Evolutionary conservation across 768 basidiomycete genomes (phyloP).

Genomic region (Strobilomyces confusus): DNA sequence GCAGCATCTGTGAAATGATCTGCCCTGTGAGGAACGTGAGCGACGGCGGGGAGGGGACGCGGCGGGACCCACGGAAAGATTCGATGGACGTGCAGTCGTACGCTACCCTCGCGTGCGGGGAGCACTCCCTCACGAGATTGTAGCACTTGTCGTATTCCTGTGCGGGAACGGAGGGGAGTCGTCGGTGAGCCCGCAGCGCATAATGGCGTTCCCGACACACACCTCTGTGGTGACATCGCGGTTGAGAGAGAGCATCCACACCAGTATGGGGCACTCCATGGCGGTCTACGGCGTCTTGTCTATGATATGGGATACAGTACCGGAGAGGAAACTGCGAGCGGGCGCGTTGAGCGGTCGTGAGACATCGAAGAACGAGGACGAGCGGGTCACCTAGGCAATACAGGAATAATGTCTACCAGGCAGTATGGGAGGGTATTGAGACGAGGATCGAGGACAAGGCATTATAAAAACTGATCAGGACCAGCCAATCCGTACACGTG

Average conservation of each 20-base stretch:
- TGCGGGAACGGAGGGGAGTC: not conserved
- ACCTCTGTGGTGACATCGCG: constrained; percentile 68
- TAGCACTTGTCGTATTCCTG: constrained; percentile 76
- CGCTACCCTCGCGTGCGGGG: constrained; percentile 50
- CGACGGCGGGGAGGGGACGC: not conserved
- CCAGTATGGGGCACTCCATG: constrained; percentile 64
- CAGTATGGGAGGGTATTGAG: not conserved
- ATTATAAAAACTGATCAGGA: constrained; percentile 30
- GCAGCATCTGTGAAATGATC: constrained; percentile 69
- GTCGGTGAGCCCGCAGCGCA: constrained; percentile 6
- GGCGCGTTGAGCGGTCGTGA: not conserved
- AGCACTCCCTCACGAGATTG: constrained; percentile 55
- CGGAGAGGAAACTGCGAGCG: not conserved
- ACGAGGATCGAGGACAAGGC: constrained; percentile 7
- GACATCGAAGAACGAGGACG: not conserved
- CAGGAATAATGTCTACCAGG: not conserved
- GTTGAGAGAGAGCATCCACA: constrained; percentile 79
- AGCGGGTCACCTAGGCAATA: constrained; percentile 2
- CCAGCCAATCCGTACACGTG: constrained; percentile 30
- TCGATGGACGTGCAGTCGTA: constrained; percentile 58
- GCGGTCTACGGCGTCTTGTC: not conserved
- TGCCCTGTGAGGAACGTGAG: constrained; percentile 42
- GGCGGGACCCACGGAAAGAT: constrained; percentile 54
- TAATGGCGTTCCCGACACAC: constrained; percentile 18
- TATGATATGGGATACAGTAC: constrained; percentile 1